A percentile compares a stretch with the other conserved stretches of the same genome.
These are phyloP conservation scores for Hirschioporus abietinus DNA, from an alignment of 768 basidiomycete genomes.

Conservation along the genomic window DNA sequence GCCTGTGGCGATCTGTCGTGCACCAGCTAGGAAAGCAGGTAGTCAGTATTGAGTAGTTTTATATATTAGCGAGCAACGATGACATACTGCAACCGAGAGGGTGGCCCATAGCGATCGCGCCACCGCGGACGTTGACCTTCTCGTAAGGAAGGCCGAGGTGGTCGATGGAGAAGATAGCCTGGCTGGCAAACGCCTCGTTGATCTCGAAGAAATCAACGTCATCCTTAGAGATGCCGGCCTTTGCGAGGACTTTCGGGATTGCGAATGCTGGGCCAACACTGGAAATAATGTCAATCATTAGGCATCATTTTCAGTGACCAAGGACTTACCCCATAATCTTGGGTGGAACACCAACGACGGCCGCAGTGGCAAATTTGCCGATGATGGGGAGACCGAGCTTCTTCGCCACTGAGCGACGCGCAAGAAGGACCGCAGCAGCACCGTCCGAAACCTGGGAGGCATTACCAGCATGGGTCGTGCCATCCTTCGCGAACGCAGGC, in stretches of 20 bases:
- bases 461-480: conserved; percentile 78
- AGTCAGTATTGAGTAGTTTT: conserved; percentile 9
- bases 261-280: conserved; percentile 81
- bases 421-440: conserved; percentile 83
- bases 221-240: conserved; percentile 54
- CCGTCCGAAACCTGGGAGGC: conserved; percentile 91
- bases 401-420: conserved; percentile 74
- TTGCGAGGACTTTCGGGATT: conserved; percentile 56
- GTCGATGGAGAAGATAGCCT: conserved; percentile 70
- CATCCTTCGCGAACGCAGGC: conserved; percentile 76
- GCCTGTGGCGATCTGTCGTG: conserved; percentile 84
- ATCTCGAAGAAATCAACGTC: conserved; percentile 92
- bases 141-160: conserved; percentile 63
- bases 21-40: conserved; percentile 49
- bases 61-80: conserved; percentile 9
- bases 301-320: not conserved
- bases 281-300: not conserved
- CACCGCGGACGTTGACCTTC: conserved; percentile 85
- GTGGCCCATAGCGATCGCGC: conserved; percentile 87
- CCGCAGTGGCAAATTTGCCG: conserved; percentile 75
- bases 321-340: conserved; percentile 65
- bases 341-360: conserved; percentile 75
- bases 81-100: conserved; percentile 78
- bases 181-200: conserved; percentile 87
- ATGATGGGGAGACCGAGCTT: conserved; percentile 80